Conservation (phyloP, 148 eudicot species). For the Tetragonia tetragonoides region DNA sequence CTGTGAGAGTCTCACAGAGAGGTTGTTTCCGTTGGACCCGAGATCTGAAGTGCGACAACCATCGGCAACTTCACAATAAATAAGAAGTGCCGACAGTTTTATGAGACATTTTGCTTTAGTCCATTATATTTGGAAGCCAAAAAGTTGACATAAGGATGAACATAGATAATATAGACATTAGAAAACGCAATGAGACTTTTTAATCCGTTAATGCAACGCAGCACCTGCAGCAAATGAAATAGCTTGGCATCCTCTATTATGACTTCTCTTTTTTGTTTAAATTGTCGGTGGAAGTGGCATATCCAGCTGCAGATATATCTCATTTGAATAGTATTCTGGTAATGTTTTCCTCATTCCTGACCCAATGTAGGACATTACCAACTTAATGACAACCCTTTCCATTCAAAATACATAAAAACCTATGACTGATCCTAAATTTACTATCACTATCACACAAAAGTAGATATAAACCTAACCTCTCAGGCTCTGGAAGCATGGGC, state of each 20-base stretch:
- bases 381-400: not conserved
- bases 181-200: not conserved
- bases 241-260: not conserved
- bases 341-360: not conserved
- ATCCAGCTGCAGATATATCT: not conserved
- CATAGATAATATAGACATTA: no score
- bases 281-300: not conserved
- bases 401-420: not conserved
- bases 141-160: no score
- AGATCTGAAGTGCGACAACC: no score
- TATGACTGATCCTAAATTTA: not conserved
- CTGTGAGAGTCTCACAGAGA: no score
- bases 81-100: no score
- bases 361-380: not conserved
- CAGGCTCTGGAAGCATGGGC: not conserved
- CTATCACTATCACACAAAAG: not conserved
- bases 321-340: not conserved
- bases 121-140: no score
- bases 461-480: not conserved
- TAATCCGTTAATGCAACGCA: not conserved
- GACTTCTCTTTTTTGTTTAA: not conserved
- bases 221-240: not conserved
- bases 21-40: no score
- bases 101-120: no score
- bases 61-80: no score